These are phyloP conservation scores for Eucalyptus pauciflora DNA, from an alignment of 345 rosid genomes.

Conservation along the genomic window DNA sequence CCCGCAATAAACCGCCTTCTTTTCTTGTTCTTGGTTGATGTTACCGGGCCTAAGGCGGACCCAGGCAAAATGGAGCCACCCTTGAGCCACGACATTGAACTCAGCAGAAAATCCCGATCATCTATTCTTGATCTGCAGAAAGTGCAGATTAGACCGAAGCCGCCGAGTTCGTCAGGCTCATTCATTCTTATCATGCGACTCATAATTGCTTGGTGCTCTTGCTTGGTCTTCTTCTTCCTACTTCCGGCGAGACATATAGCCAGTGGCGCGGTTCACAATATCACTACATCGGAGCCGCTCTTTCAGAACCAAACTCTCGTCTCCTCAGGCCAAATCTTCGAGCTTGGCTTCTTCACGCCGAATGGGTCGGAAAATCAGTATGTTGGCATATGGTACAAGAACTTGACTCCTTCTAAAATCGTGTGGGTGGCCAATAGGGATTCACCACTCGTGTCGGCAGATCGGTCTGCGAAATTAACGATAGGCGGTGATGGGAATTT, in stretches of 20 bases:
- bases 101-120: neutral
- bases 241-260: neutral
- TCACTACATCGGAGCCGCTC: neutral
- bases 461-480: neutral
- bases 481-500: constrained; percentile 3
- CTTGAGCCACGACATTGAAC: neutral
- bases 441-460: constrained; percentile 4
- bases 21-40: too few species aligned
- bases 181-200: neutral
- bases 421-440: neutral
- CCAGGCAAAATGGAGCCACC: too few species aligned
- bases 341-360: neutral
- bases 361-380: too few species aligned
- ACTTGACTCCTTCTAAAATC: neutral
- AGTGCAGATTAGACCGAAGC: neutral
- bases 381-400: too few species aligned
- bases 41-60: too few species aligned
- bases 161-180: neutral
- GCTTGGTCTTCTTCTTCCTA: neutral
- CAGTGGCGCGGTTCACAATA: neutral
- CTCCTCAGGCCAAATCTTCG: neutral
- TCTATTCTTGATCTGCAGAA: neutral
- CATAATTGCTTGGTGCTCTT: neutral
- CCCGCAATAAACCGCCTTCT: too few species aligned
- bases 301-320: neutral